Base-by-base conservation (phyloP, 495 filamentous ascomycete genomes). In the Aspergillus saccharolyticus region DNA sequence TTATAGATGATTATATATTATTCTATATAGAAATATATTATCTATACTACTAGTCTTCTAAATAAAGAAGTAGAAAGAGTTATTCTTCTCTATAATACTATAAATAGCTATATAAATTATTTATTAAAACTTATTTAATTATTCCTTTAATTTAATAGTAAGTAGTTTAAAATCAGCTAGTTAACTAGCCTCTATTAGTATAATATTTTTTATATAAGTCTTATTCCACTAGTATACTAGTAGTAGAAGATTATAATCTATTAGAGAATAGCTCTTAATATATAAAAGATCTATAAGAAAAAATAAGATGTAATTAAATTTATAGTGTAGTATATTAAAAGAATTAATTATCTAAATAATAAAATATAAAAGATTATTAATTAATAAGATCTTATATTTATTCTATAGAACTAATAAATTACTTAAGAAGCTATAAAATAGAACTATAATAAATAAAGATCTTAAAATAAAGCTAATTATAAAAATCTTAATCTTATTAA, bases 21-120 rank as follows among this genome's bases (percentile, higher is more conserved):
- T 33, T 49, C 49, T 33, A 33, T 56, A 56, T 49, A 47, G 39
- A 49, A 47, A 28, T 47, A 50, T 28, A 33, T 49, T 25, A 10
- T 49, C 8, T 14, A 54, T 15, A 54, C 10, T n/a, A 19, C 12
- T 21, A 7, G 18, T 42, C 21, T 24, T 12, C 25, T 18, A 22
- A 10, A 45, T 55, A 55, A 9, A n/a, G n/a, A 5, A 6, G 18
- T 33, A 42, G 12, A 16, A 17, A 8, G 19, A n/a, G n/a, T 42
- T 25, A n/a, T 54, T 45, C 21, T 54, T n/a, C 20, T 44, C 44
- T 25, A 45, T 45, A 54, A 45, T 25, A 30, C 25, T 44, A 54
- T n/a, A 45, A 54, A 18, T 1, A 25, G 20, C 15, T 46, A 10
- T 18, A 46, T 46, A n/a, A n/a, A n/a, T n/a, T n/a, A 17, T 46